Conservation (phyloP, 129 eudicot species). For the Solidago caesia region DNA sequence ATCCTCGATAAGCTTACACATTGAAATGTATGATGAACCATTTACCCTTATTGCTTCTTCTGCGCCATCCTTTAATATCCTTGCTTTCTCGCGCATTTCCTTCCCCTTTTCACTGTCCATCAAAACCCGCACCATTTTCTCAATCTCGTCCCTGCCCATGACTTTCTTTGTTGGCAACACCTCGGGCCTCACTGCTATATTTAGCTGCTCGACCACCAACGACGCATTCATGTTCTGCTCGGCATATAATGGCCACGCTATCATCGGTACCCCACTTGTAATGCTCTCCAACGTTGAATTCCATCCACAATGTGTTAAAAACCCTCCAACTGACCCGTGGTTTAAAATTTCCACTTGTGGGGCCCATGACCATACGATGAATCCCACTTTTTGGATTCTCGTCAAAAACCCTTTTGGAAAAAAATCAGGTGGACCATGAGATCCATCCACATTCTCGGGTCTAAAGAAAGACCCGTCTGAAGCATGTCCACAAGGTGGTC, state of each 20-base stretch:
- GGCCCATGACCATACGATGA: conserved; percentile 49
- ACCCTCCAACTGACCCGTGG: conserved; percentile 51
- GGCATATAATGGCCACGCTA: conserved; percentile 65
- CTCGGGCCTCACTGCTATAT: conserved; percentile 45
- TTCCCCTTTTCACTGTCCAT: conserved; percentile 40
- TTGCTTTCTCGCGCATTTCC: conserved; percentile 34
- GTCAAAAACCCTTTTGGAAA: conserved; percentile 46
- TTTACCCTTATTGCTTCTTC: conserved; percentile 24
- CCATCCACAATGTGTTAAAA: conserved; percentile 69
- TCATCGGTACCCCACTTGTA: conserved; percentile 51
- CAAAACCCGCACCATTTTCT: conserved; percentile 41
- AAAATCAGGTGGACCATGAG: conserved; percentile 22
- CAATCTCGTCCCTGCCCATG: conserved; percentile 59
- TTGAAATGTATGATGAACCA: conserved; percentile 43
- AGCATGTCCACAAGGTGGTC: conserved; percentile 20
- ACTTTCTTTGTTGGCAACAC: conserved; percentile 41
- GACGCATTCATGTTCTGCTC: conserved; percentile 62
- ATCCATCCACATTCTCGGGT: background rate
- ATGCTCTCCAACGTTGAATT: conserved; percentile 57
- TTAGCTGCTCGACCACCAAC: conserved; percentile 47
- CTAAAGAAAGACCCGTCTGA: conserved; percentile 8
- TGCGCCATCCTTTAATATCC: conserved; percentile 31
- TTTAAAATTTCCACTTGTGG: conserved; percentile 48
- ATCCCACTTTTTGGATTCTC: conserved; percentile 38
- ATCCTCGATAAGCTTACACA: conserved; percentile 31